A percentile compares a stretch with the other conserved stretches of the same genome.
Conservation (phyloP, 768 basidiomycete species). For the Mycena rebaudengoi region DNA sequence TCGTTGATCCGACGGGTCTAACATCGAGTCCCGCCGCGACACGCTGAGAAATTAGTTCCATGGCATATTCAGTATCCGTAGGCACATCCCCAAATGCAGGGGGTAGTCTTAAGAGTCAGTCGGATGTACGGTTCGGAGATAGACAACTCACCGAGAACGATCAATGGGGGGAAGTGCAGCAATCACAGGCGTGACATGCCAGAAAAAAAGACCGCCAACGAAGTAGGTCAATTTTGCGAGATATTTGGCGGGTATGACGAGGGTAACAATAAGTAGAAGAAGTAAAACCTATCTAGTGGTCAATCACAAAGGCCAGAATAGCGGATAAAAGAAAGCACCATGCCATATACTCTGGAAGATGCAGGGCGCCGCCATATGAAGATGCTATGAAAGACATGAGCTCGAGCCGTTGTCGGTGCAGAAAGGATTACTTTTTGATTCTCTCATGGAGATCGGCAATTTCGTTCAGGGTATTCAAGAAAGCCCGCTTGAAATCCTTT, state of each 20-base stretch:
- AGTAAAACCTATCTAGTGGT: conserved; percentile 48
- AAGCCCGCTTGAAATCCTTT: conserved; percentile 51
- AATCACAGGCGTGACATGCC: conserved; percentile 70
- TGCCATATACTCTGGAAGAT: conserved; percentile 56
- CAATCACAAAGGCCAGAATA: conserved; percentile 8
- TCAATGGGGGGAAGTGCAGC: conserved; percentile 57
- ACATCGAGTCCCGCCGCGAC: conserved; percentile 63
- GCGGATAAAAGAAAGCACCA: conserved; percentile 41
- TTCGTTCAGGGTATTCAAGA: conserved; percentile 52
- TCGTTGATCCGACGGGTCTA: conserved; percentile 39
- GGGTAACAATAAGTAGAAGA: conserved; percentile 47
- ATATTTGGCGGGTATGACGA: conserved; percentile 58
- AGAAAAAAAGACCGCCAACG: conserved; percentile 60
- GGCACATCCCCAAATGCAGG: conserved; percentile 60
- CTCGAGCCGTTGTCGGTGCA: conserved; percentile 21
- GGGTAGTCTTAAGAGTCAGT: conserved; percentile 47
- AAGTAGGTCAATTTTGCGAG: conserved; percentile 58
- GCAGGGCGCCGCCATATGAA: conserved; percentile 71
- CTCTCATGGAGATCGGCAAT: conserved; percentile 71
- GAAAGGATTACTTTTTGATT: conserved; percentile 72
- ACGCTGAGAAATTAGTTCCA: conserved; percentile 71
- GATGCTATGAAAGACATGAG: conserved; percentile 48
- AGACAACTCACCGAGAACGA: conserved; percentile 50
- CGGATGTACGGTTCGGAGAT: background rate
- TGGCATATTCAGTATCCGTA: conserved; percentile 75